Percentiles rank a stretch among this genome's conserved stretches.
Evolutionary conservation across 108 stramenopile genomes (phyloP).

Genomic region (Fragilaria crotonensis): DNA sequence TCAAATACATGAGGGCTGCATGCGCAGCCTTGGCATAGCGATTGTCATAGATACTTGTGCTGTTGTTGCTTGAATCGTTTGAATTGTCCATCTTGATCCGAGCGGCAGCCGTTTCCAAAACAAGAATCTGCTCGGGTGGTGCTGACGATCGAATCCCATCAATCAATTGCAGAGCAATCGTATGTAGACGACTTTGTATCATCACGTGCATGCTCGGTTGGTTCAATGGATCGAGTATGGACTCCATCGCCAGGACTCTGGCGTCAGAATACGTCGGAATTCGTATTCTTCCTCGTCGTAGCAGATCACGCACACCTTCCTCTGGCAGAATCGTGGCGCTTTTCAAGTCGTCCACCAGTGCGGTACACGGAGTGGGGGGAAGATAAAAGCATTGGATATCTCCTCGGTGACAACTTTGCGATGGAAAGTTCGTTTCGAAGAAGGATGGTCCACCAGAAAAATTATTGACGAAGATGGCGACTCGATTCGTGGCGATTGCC

Average conservation of each 20-base stretch:
- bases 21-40: not conserved
- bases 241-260: not conserved
- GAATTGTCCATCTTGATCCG: not conserved
- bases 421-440: not conserved
- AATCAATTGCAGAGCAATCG: not conserved
- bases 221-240: not conserved
- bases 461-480: not conserved
- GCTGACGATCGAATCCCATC: not conserved
- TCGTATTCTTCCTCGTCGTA: not conserved
- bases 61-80: not conserved
- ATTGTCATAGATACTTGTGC: not conserved
- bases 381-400: constrained; percentile 3
- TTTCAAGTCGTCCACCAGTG: not conserved
- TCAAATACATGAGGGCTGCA: not conserved
- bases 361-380: not conserved
- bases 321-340: not conserved
- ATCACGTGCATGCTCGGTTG: not conserved
- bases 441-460: not conserved
- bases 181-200: not conserved
- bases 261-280: not conserved
- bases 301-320: not conserved
- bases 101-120: not conserved
- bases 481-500: not conserved
- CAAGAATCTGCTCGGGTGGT: not conserved
- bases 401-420: not conserved